Conservation (phyloP, 345 rosid species). For the Eucalyptus urophylla region DNA sequence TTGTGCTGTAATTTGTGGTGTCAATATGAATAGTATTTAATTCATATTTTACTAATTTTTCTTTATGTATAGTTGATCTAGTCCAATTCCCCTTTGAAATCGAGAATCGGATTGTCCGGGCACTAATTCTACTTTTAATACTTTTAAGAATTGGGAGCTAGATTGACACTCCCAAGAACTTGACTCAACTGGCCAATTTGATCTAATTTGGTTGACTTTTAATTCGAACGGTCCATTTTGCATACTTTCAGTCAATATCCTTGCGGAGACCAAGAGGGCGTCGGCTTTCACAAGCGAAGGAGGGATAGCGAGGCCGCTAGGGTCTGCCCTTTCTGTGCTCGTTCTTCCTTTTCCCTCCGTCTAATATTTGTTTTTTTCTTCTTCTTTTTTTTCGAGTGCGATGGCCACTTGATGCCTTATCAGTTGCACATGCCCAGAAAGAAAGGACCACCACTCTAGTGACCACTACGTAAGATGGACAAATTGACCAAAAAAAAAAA, state of each 20-base stretch:
- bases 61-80: rapidly evolving
- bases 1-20: no score
- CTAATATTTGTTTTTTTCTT: background rate
- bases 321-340: background rate
- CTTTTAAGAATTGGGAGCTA: rapidly evolving
- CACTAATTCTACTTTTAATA: rapidly evolving
- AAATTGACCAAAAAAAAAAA: background rate
- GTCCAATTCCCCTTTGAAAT: rapidly evolving
- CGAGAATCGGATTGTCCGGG: rapidly evolving
- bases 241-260: background rate
- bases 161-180: no score
- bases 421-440: background rate
- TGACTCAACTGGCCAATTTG: no score
- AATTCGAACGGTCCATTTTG: no score
- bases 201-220: rapidly evolving
- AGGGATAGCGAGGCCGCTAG: background rate
- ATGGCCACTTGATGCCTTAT: background rate
- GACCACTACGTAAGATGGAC: background rate
- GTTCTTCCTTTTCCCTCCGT: background rate
- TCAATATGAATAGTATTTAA: no score
- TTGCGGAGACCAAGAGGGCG: background rate
- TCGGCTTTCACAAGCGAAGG: background rate
- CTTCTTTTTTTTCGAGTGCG: background rate
- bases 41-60: no score
- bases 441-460: background rate